Evolutionary conservation across 352 stramenopile species (phyloP), one percentile per base, ranked within the genome.

Genomic region (Blastocystis sp.): DNA sequence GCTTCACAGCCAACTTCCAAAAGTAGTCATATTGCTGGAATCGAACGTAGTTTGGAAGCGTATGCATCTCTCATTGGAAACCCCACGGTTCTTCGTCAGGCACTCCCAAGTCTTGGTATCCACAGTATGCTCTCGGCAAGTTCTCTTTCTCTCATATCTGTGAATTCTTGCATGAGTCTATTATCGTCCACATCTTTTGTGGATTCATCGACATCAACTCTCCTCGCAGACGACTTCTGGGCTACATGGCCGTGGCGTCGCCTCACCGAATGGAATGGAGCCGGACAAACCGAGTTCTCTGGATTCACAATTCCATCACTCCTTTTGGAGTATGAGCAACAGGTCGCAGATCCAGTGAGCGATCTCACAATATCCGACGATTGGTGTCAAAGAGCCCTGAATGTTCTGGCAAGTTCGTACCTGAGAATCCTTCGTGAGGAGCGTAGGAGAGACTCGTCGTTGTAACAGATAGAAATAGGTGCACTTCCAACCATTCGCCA

Each of bases 241-340:
- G 11, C 42, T 16, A 44, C 16, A 0, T 81, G 69, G 69, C 69
- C 69, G 4, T 81, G 69, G 69, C 27, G 46, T 1, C 69, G 63
- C 14, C 46, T 81, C 21, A 64, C 69, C 4, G 24, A 81, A n/a
- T 81, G 69, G 69, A 81, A 64, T 14, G 34, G n/a, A 44, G 32
- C 21, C 8, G 36, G 4, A 32, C 21, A 65, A 40, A n/a, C 21
- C 34, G 69, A 59, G 11, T 18, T 18, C n/a, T n/a, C n/a, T n/a
- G n/a, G n/a, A n/a, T n/a, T n/a, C n/a, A n/a, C n/a, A 3, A 27
- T 59, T 59, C 32, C 51, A 59, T 59, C 51, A 14, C 11, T 59
- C 3, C 7, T 59, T 6, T 59, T 59, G 11, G 51, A 59, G 32
- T 59, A 59, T 59, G 51, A 59, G 32, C 51, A 59, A 14, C 51